A percentile compares a stretch with the other conserved stretches of the same genome.
These are phyloP conservation scores for Fraxinus nigra DNA, from an alignment of 305 asterid genomes.

Conservation along the genomic window DNA sequence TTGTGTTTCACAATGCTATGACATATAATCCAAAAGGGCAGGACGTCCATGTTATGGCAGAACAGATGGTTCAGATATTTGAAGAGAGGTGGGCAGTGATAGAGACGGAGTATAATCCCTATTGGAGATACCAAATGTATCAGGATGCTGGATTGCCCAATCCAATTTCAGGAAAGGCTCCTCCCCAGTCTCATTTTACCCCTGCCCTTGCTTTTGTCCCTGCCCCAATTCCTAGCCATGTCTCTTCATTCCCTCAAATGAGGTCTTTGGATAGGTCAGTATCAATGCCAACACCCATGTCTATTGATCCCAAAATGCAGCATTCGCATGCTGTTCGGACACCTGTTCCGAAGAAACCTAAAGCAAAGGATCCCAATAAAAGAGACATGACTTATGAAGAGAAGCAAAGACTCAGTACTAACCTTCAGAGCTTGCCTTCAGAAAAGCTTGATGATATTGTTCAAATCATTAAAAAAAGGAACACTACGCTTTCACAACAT, in stretches of 20 bases:
- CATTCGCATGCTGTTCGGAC: conserved; percentile 30
- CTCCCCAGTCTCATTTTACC: conserved; percentile 13
- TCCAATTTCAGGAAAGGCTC: conserved; percentile 34
- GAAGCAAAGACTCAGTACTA: conserved; percentile 44
- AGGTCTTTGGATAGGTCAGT: conserved; percentile 36
- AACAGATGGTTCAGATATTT: conserved; percentile 39
- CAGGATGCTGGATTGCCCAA: conserved; percentile 39
- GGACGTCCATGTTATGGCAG: conserved; percentile 53
- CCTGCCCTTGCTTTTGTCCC: conserved; percentile 22
- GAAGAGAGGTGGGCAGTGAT: conserved; percentile 45
- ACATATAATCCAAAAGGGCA: conserved; percentile 51
- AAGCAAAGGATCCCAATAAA: conserved; percentile 47
- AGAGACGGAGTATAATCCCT: conserved; percentile 39
- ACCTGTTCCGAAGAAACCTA: conserved; percentile 46
- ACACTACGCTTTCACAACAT: conserved; percentile 31
- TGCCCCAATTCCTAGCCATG: conserved; percentile 18
- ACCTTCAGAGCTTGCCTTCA: conserved; percentile 46
- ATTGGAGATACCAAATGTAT: conserved; percentile 38
- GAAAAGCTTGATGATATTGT: conserved; percentile 49
- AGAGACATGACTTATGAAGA: conserved; percentile 50
- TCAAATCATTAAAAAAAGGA: conserved; percentile 49
- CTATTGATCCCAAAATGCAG: conserved; percentile 27
- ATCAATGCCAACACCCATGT: conserved; percentile 19
- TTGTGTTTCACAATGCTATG: conserved; percentile 51
- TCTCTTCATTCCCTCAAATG: conserved; percentile 24